These are phyloP conservation scores for Kernera saxatilis DNA, from an alignment of 345 rosid genomes.

Conservation along the genomic window DNA sequence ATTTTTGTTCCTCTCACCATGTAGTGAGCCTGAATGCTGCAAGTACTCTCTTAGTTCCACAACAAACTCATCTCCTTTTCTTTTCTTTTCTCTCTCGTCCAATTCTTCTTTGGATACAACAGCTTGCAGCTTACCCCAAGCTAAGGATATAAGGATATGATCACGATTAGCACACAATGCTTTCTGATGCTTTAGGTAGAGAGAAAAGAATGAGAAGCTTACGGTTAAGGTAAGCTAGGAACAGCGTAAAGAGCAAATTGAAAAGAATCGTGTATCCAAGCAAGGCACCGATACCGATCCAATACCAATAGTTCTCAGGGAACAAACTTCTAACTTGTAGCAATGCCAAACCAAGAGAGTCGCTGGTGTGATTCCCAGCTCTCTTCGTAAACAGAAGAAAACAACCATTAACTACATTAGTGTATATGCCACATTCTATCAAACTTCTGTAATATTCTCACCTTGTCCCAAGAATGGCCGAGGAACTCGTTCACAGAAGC, in stretches of 20 bases:
- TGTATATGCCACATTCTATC: background rate
- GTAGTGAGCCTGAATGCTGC: conserved; percentile 68
- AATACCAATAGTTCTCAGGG: conserved; percentile 88
- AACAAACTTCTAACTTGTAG: conserved; percentile 69
- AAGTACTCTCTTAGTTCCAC: conserved; percentile 81
- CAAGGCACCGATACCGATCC: conserved; percentile 94
- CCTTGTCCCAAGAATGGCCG: conserved; percentile 90
- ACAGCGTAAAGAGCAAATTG: conserved; percentile 69
- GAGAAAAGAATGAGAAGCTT: conserved; percentile 36
- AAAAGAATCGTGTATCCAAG: conserved; percentile 77
- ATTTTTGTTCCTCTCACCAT: conserved; percentile 37
- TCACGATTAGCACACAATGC: background rate
- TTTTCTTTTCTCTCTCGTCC: conserved; percentile 73
- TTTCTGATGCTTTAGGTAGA: background rate
- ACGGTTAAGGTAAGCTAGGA: conserved; percentile 78
- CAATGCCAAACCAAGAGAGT: conserved; percentile 60
- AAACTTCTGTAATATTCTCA: conserved; percentile 15
- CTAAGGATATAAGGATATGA: conserved; percentile 31
- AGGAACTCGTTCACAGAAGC: conserved; percentile 96
- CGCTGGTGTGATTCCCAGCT: conserved; percentile 39
- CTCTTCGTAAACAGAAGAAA: conserved; percentile 36
- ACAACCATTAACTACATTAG: conserved; percentile 18
- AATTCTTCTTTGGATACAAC: conserved; percentile 89
- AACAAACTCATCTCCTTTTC: conserved; percentile 65
- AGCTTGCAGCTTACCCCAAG: conserved; percentile 77